Evolutionary conservation across 495 filamentous ascomycete genomes (phyloP).

Genomic region (Trichoderma gamsii): DNA sequence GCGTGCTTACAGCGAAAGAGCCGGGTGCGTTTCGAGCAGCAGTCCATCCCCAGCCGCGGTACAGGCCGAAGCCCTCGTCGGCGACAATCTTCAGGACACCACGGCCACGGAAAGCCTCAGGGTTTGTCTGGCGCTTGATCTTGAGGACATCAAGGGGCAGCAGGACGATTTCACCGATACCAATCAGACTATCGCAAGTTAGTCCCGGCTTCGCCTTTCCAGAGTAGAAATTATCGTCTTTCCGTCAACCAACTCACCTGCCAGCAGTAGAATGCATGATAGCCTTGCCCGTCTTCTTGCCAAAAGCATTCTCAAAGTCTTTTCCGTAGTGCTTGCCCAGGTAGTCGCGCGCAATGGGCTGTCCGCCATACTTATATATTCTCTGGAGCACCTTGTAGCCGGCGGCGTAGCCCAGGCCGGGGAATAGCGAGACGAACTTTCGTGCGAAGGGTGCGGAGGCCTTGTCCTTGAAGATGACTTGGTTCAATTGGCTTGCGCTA

Average conservation of each 20-base stretch:
- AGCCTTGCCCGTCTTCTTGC: slow-evolving; percentile 94
- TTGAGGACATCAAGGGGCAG: slow-evolving; percentile 95
- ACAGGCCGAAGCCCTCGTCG: slow-evolving; percentile 94
- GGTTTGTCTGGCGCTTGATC: slow-evolving; percentile 99
- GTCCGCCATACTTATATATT: slow-evolving; percentile 98
- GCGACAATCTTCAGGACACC: slow-evolving; percentile 82
- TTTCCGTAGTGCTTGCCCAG: slow-evolving; percentile 72
- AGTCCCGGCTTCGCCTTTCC: slow-evolving; percentile 16
- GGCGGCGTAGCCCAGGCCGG: slow-evolving; percentile 92
- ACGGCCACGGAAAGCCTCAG: slow-evolving; percentile 91
- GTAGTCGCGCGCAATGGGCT: slow-evolving; percentile 92
- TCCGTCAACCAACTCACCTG: slow-evolving; percentile 47
- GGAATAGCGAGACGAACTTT: slow-evolving; percentile 95
- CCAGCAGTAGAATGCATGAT: slow-evolving; percentile 96
- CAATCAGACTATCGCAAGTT: slow-evolving; percentile 62
- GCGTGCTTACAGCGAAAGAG: slow-evolving; percentile 81
- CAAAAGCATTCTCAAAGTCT: slow-evolving; percentile 82
- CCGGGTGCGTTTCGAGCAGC: slow-evolving; percentile 95
- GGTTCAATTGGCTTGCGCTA: slow-evolving; percentile 59
- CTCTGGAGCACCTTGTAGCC: slow-evolving; percentile 96
- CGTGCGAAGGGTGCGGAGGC: slow-evolving; percentile 58
- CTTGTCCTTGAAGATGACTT: slow-evolving; percentile 90
- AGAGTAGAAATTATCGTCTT: neutral
- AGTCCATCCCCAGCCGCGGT: slow-evolving; percentile 96
- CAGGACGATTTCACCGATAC: slow-evolving; percentile 93